Evolutionary conservation across 1,284 basidiomycete species (phyloP).

Genomic region (Austroboletus niveus): DNA sequence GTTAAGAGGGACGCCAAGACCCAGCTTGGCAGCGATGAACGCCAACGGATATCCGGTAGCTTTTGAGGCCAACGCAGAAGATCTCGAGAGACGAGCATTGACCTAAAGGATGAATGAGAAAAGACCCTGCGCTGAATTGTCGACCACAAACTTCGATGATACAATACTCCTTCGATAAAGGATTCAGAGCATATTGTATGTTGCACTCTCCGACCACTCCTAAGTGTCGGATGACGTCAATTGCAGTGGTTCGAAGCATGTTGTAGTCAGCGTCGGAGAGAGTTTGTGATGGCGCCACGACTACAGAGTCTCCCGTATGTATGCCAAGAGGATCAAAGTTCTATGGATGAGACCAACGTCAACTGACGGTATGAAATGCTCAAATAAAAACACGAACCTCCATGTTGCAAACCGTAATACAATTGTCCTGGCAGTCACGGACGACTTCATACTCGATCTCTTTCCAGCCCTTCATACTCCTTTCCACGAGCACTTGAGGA

Average conservation of each 20-base stretch:
- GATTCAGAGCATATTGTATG: slow-evolving; percentile 98
- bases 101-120: slow-evolving; percentile 51
- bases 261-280: slow-evolving; percentile 98
- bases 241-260: slow-evolving; percentile 97
- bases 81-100: slow-evolving; percentile 98
- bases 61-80: slow-evolving; percentile 96
- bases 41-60: slow-evolving; percentile 98
- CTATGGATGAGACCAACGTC: slow-evolving; percentile 39
- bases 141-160: slow-evolving; percentile 80
- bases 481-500: slow-evolving; percentile 97
- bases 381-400: slow-evolving; percentile 61
- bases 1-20: slow-evolving; percentile 94
- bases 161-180: slow-evolving; percentile 93
- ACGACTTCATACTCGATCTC: slow-evolving; percentile 99
- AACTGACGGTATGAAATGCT: background rate
- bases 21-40: slow-evolving; percentile 97
- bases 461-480: slow-evolving; percentile 99
- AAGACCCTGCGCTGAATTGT: background rate
- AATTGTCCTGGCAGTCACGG: slow-evolving; percentile 96
- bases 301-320: slow-evolving; percentile 99
- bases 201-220: slow-evolving; percentile 99
- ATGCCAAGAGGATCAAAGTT: slow-evolving; percentile 99
- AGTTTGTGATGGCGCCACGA: slow-evolving; percentile 96
- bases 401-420: slow-evolving; percentile 99
- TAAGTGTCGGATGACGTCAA: slow-evolving; percentile 97